Base-by-base conservation (phyloP, 1,284 basidiomycete species). In the Phlebopus sp. region DNA sequence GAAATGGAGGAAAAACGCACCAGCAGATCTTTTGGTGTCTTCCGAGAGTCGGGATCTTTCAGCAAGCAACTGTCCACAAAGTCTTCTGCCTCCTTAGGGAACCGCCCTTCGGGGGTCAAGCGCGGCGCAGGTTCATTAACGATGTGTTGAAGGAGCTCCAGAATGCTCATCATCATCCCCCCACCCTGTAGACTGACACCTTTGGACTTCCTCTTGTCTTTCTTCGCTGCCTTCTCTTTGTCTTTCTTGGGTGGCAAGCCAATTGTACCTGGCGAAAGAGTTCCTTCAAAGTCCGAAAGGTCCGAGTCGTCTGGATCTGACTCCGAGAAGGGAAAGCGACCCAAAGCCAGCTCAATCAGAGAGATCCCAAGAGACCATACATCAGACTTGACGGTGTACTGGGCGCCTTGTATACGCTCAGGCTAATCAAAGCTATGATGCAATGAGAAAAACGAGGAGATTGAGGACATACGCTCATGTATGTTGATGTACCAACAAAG, bases 361-460 rank as follows among this genome's bases (percentile, higher is more conserved):
- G 93, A 90, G 59, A 98, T 94, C 30, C 96, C 95, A 44, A 97
- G 77, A 2, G 93, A 97, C 95, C 94, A 97, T 6, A 98, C 91
- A 62, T 98, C 95, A 4, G 94, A 97, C 71, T 97, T 97, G 69
- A 97, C 92, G 27, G 92, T 92, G 71, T 99, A 98, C 63, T 92
- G 88, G 3, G 93, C 93, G 46, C 97, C 96, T 76, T 98, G 95
- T 63, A 99, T 98, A 46, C 96, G 92, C 68, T 99, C 96, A 30
- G 96, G 96, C 92, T 98, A 67, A 52, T 43, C 35, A 44, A 31
- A 18, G 42, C 46, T 23, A 47, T 57, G 42, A 58, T 47, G 27
- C 49, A 19, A 30, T 40, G 25, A 29, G 29, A 18, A 40, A 44
- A 46, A 35, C 44, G 35, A 46, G 21, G 43, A 8, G 46, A 37